A percentile compares a stretch with the other conserved stretches of the same genome.
phyloP scores from a whole-genome alignment of 164 flowering plant species.

The Vitis labrusca region DNA sequence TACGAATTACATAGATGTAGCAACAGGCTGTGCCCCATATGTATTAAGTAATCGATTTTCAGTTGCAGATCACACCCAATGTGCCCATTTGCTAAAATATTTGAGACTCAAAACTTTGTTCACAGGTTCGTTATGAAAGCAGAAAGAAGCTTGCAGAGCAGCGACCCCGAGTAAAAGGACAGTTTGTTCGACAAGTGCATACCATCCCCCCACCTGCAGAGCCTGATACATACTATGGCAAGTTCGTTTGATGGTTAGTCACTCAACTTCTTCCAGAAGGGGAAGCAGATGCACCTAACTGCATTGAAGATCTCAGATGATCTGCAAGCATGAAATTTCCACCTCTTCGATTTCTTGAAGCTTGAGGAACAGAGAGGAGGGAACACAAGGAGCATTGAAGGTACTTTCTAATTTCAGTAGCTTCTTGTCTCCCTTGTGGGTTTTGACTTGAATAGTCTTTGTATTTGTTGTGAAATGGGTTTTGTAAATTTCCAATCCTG shows the following conservation, averaged over 20 bases:
- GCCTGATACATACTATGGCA: constrained; percentile 5
- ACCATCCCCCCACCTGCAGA: constrained; percentile 20
- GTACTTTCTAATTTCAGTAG: neutral
- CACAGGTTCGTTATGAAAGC: constrained; percentile 90
- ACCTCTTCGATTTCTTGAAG: neutral
- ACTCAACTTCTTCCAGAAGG: neutral
- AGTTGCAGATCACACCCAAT: neutral
- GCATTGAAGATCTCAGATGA: neutral
- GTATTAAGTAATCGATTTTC: neutral
- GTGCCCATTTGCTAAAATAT: neutral
- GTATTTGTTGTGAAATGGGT: constrained; percentile 7
- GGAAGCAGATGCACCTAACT: neutral
- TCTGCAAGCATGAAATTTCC: neutral
- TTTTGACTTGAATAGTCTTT: neutral
- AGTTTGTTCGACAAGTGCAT: constrained; percentile 74
- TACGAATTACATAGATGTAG: too few relatives aligned
- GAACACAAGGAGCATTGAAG: neutral
- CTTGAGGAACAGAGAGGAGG: neutral
- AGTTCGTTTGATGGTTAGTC: constrained; percentile 18
- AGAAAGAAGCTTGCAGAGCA: constrained; percentile 90
- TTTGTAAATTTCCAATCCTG: neutral
- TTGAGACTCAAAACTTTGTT: neutral
- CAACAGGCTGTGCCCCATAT: too few relatives aligned
- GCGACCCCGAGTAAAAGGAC: constrained; percentile 89
- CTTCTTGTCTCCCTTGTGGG: neutral